Conservation (phyloP, 1,284 basidiomycete genomes). For the Cyathus pygmaeus region DNA sequence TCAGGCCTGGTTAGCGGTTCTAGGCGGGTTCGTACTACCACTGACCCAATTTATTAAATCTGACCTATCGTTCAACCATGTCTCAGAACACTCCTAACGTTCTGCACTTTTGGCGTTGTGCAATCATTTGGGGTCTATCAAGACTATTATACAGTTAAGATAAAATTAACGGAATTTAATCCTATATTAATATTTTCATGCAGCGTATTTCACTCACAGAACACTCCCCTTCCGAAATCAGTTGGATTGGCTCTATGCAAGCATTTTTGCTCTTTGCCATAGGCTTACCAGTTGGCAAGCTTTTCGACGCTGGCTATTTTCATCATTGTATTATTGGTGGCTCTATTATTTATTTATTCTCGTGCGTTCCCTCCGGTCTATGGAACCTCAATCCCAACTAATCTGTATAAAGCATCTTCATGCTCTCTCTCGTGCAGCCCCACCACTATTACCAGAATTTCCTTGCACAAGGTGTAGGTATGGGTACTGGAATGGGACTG, state of each 20-base stretch:
- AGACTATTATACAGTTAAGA: conserved; percentile 52
- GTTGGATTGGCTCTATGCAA: conserved; percentile 55
- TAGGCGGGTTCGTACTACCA: conserved; percentile 45
- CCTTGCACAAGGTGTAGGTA: conserved; percentile 56
- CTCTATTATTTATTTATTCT: conserved; percentile 44
- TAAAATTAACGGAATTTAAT: background rate
- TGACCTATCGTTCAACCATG: background rate
- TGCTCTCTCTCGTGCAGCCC: conserved; percentile 42
- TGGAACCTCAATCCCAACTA: background rate
- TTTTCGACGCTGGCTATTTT: conserved; percentile 50
- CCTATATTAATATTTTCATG: background rate
- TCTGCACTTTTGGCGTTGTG: conserved; percentile 50
- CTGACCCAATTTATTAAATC: background rate
- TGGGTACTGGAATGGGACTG: conserved; percentile 58
- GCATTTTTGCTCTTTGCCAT: conserved; percentile 50
- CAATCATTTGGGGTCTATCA: conserved; percentile 60
- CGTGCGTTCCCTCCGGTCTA: conserved; percentile 26
- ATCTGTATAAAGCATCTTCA: conserved; percentile 32
- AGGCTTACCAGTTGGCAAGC: conserved; percentile 47
- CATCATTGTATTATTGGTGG: conserved; percentile 44
- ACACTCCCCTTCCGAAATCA: conserved; percentile 47
- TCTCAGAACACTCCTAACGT: conserved; percentile 37
- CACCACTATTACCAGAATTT: conserved; percentile 50
- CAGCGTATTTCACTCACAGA: conserved; percentile 37
- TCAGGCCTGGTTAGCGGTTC: conserved; percentile 49